Evolutionary conservation across 129 eudicot species (phyloP).

Genomic region (Apium graveolens): DNA sequence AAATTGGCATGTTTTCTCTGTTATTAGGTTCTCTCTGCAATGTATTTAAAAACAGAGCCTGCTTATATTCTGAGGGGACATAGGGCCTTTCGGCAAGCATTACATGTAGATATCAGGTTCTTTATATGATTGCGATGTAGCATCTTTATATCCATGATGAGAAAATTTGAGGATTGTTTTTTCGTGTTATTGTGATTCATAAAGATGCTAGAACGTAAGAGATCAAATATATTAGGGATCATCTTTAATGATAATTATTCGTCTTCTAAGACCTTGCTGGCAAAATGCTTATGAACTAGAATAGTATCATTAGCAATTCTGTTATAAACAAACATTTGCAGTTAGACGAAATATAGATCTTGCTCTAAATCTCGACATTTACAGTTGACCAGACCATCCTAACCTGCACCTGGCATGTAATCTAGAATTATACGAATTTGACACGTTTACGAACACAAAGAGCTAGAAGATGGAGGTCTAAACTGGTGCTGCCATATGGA

Average conservation of each 20-base stretch:
- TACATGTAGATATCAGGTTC: slow-evolving; percentile 13
- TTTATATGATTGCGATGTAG: slow-evolving; percentile 10
- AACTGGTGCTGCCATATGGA: slow-evolving; percentile 19
- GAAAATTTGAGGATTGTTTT: neutral
- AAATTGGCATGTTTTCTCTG: slow-evolving; percentile 9
- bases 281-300: neutral
- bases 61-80: slow-evolving; percentile 8
- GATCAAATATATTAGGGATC: neutral
- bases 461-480: neutral
- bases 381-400: too few species aligned
- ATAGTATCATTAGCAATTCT: neutral
- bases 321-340: too few species aligned
- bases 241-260: neutral
- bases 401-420: neutral
- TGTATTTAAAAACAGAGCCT: slow-evolving; percentile 3
- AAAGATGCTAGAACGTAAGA: neutral
- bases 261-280: neutral
- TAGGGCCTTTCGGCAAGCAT: neutral
- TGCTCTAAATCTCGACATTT: too few species aligned
- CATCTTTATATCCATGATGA: slow-evolving; percentile 7
- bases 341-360: too few species aligned
- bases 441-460: neutral
- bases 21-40: neutral
- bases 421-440: too few species aligned
- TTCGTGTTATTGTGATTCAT: neutral